Percentiles rank a stretch among this genome's conserved stretches.
These are phyloP conservation scores for Geotrichum aggregatum DNA, from an alignment of 1,139 yeast species.

Conservation along the genomic window DNA sequence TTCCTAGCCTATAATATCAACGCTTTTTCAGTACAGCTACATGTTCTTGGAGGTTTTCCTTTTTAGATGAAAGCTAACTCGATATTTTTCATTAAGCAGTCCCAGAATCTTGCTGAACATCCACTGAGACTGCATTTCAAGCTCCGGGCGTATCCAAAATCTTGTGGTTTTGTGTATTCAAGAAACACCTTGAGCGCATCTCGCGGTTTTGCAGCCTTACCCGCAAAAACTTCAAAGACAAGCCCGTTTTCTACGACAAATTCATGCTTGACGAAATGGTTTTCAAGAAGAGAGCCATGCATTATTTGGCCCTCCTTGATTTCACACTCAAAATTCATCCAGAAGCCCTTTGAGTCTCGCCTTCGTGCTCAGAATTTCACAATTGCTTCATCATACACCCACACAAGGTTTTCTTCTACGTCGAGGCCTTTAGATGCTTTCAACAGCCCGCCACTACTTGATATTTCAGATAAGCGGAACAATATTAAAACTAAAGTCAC, in stretches of 20 bases:
- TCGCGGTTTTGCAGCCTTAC: neutral
- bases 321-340: neutral
- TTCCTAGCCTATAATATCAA: neutral
- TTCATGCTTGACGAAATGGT: neutral
- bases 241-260: constrained; percentile 17
- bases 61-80: constrained; percentile 1
- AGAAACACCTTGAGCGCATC: neutral
- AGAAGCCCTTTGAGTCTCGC: neutral
- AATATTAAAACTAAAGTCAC: neutral
- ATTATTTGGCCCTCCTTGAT: neutral
- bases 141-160: neutral
- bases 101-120: constrained; percentile 6
- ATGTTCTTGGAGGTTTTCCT: neutral
- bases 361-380: neutral
- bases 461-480: neutral
- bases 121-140: neutral
- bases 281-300: constrained; percentile 7
- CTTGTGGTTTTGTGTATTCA: neutral
- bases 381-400: neutral
- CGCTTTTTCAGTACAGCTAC: neutral
- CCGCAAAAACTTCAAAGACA: constrained; percentile 4
- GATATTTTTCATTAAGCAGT: neutral
- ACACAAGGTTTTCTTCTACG: neutral
- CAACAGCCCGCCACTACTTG: neutral
- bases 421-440: neutral